Evolutionary conservation across 1,139 yeast species (phyloP), one percentile per base, ranked within the genome.

Genomic region (Pichia terricola): DNA sequence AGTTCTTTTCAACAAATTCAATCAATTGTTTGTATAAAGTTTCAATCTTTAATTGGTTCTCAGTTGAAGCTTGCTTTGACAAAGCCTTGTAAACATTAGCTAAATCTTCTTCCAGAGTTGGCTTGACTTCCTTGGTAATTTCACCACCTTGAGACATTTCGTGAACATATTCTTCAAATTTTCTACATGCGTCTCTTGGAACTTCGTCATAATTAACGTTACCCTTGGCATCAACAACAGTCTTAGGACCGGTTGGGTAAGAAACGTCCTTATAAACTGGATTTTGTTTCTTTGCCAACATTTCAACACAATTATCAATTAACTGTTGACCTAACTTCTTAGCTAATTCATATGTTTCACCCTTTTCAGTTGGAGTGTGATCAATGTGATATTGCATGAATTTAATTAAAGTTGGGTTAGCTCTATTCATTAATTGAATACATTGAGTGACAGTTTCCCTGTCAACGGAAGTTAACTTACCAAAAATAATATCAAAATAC

Each of bases 321-420:
- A 91, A 80, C 68, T 87, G 96, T 62, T 81, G 83, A 64, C 97
- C 97, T 56, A 91, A 75, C 57, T 74, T 81, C 66, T 85, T 85
- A 45, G 95, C 97, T 57, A 91, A 78, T 63, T 82, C 79, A 67
- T 89, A 91, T 45, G 81, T 77, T 62, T 84, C 94, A 62, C 97
- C 96, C 64, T 84, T 85, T 56, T 81, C 75, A 48, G 79, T 82
- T 50, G 96, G 96, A 48, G 91, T 84, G 62, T 85, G 88, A 63
- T 88, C 95, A 64, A 91, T 83, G 66, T 89, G 95, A 67, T 89
- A 91, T 68, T 91, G 96, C 96, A 91, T 91, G 64, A 89, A 88
- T 62, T 88, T 91, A 58, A 91, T 84, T 62, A 91, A 75, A 40
- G 95, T 80, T 51, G 95, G 96, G 67, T 87, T 88, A 39, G 97